Base-by-base conservation (phyloP, 805 yeast genomes). In the Metschnikowia corniflorae region DNA sequence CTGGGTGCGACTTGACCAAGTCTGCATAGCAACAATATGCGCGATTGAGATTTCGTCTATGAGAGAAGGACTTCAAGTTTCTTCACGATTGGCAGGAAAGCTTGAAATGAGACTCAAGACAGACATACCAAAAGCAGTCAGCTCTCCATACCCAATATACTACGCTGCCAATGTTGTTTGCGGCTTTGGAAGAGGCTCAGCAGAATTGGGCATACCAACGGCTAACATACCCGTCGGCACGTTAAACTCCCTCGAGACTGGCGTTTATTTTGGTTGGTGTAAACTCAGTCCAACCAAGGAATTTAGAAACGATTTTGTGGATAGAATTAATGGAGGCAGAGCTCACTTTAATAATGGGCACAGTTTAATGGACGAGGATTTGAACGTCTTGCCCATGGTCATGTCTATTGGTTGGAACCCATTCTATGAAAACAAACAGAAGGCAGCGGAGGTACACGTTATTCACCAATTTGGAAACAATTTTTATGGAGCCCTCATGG, bases 401-500 rank as follows among this genome's bases (percentile, higher is more conserved):
- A 82, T 91, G 86, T 86, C 96, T 7, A 72, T 93, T 14, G 99
- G 99, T 1, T 86, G 88, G 85, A 93, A 93, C 55, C 97, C 98
- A 25, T 91, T 82, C 57, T 93, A 78, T 63, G 75, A 80, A 17
- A 89, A 93, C 60, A 70, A 76, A 33, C 74, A 75, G 49, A 86
- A 86, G 61, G 80, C 95, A 0, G 94, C 93, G 3, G 95, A 93
- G 52, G 68, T 93, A 16, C 96, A 93, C 59, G 73, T 93, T 5
- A 70, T 93, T 37, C 94, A 87, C 61, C 63, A 80, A 28, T 93
- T 88, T 52, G 45, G 54, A 0, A 52, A 65, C 8, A 70, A 75
- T 44, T 93, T 93, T 57, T 93, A 93, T 53, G 98, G 98, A 4
- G 91, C 95, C 7, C 44, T 57, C 7, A 73, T 91, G 34, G 71